Conservation (phyloP, 257 asterid genomes). For the Ballota nigra region DNA sequence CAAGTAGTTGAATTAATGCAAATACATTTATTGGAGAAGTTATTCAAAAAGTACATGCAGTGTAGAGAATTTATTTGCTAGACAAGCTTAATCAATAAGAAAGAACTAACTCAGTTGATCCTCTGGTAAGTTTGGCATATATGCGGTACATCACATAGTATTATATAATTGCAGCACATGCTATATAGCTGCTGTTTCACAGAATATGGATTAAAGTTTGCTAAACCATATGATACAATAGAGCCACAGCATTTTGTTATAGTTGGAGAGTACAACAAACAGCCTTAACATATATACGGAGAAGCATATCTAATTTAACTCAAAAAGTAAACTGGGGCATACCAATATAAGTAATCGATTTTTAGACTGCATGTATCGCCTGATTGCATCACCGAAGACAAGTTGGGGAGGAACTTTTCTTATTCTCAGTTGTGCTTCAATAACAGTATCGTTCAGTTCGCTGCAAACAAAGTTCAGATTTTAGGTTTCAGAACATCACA, state of each 20-base stretch:
- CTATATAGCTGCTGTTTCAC: background rate
- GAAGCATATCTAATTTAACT: constrained; percentile 9
- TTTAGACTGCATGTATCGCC: constrained; percentile 56
- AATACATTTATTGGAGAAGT: background rate
- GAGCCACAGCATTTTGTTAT: background rate
- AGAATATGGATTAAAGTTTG: background rate
- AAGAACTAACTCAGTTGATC: background rate
- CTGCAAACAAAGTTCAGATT: constrained; percentile 43
- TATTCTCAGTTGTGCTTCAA: constrained; percentile 87
- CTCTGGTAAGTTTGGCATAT: background rate
- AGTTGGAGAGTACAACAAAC: background rate
- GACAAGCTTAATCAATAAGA: background rate
- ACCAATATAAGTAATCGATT: constrained; percentile 91
- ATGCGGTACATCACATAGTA: background rate
- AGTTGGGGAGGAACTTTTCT: constrained; percentile 73
- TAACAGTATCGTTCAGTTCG: constrained; percentile 87
- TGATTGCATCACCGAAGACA: constrained; percentile 49
- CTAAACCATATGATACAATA: background rate
- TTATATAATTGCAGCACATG: background rate
- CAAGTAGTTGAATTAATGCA: background rate
- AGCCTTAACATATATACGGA: background rate
- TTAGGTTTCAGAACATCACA: constrained; percentile 9
- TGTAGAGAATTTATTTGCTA: background rate
- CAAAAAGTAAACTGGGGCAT: constrained; percentile 23
- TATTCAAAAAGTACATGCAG: background rate